Conservation (phyloP, 257 asterid genomes). For the Coffea eugenioides region DNA sequence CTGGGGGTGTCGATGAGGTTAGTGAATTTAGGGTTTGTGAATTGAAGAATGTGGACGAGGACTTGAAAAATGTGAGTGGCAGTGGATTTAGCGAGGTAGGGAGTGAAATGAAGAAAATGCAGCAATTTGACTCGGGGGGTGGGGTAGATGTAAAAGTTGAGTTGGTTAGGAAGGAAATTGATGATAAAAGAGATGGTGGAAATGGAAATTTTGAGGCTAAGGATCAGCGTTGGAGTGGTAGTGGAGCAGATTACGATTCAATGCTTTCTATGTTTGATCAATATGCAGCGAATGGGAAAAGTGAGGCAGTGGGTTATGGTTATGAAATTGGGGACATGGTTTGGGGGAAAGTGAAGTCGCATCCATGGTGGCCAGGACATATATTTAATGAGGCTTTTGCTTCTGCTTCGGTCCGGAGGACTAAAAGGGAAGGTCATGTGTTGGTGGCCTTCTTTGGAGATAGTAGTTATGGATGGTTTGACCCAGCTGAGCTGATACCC, state of each 20-base stretch:
- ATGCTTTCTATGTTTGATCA: conserved; percentile 70
- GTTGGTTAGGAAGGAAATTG: background rate
- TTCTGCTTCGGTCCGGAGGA: conserved; percentile 62
- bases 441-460: conserved; percentile 96
- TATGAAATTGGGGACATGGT: conserved; percentile 92
- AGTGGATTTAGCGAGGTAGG: conserved; percentile 13
- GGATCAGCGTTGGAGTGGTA: conserved; percentile 8
- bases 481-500: conserved; percentile 71
- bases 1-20: conserved; percentile 15
- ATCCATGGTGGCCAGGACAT: conserved; percentile 99
- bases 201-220: conserved; percentile 6
- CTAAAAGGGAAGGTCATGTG: conserved; percentile 69
- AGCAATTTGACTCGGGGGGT: background rate
- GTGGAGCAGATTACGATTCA: conserved; percentile 36
- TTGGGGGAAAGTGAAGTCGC: conserved; percentile 98
- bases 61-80: background rate
- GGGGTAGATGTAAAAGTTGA: conserved; percentile 3
- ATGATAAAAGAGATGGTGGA: background rate
- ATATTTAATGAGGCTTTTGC: conserved; percentile 70
- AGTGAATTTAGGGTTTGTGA: conserved; percentile 23
- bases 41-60: conserved; percentile 15
- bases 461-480: conserved; percentile 94
- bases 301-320: conserved; percentile 56
- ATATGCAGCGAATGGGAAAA: conserved; percentile 43
- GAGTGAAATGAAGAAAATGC: background rate